Evolutionary conservation across 1,139 yeast genomes (phyloP).

Genomic region (Candida freyschussii): DNA sequence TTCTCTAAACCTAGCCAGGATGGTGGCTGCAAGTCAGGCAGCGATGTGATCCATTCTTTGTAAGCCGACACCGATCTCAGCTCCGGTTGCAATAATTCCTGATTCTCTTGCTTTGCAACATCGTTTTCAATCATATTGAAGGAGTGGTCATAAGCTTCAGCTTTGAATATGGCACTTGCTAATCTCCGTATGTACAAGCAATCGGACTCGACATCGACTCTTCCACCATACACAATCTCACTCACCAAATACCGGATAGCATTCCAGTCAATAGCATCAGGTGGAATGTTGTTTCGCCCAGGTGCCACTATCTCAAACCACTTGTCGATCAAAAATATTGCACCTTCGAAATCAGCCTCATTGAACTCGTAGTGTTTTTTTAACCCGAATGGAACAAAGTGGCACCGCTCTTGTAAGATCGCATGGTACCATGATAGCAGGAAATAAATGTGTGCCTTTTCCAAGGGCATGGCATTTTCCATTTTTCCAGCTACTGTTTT

Average conservation of each 20-base stretch:
- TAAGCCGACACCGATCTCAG: conserved; percentile 37
- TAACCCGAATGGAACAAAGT: conserved; percentile 64
- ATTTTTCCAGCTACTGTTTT: conserved; percentile 26
- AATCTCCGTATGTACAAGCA: conserved; percentile 27
- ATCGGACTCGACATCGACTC: conserved; percentile 51
- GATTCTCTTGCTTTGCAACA: conserved; percentile 15
- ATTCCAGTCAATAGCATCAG: conserved; percentile 54
- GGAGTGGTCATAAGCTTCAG: conserved; percentile 33
- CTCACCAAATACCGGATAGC: conserved; percentile 47
- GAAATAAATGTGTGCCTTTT: conserved; percentile 46
- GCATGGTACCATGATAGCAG: conserved; percentile 70
- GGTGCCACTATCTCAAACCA: conserved; percentile 29
- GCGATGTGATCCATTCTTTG: conserved; percentile 43
- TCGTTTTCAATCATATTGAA: conserved; percentile 35
- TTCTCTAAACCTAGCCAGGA: conserved; percentile 58
- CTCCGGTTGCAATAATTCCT: conserved; percentile 43
- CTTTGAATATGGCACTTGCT: conserved; percentile 30
- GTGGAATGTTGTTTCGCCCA: conserved; percentile 39
- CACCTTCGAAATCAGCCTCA: conserved; percentile 66
- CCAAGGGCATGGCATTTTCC: conserved; percentile 34
- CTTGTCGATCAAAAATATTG: conserved; percentile 39
- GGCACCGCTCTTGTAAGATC: conserved; percentile 50
- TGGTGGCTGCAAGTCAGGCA: conserved; percentile 60
- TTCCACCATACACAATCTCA: conserved; percentile 69
- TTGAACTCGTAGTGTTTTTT: conserved; percentile 59